A percentile compares a stretch with the other conserved stretches of the same genome.
Evolutionary conservation across 164 flowering plant genomes (phyloP).

Genomic region (Houttuynia cordata): DNA sequence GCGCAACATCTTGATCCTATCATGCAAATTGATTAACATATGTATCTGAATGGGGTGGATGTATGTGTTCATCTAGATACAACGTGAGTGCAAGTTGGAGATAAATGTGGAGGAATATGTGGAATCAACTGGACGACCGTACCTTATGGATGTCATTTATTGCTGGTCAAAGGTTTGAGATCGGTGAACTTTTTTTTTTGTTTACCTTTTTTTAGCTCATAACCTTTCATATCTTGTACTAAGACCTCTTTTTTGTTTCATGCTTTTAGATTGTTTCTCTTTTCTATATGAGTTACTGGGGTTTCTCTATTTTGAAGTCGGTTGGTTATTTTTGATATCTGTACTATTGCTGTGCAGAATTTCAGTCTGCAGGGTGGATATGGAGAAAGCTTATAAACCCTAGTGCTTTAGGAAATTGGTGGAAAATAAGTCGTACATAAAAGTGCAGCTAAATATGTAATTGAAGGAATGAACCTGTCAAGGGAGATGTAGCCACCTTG

Average conservation of each 20-base stretch:
- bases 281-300: neutral
- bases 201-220: neutral
- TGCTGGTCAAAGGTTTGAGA: constrained; percentile 87
- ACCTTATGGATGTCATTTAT: constrained; percentile 94
- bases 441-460: too few species aligned
- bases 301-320: neutral
- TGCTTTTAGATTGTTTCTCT: neutral
- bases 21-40: neutral
- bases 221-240: neutral
- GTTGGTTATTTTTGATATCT: too few species aligned
- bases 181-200: too few species aligned
- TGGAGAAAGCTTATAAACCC: too few species aligned
- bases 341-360: too few species aligned
- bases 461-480: too few species aligned
- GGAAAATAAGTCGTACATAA: too few species aligned
- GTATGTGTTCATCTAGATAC: constrained; percentile 45
- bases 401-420: too few species aligned
- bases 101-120: constrained; percentile 92
- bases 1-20: neutral
- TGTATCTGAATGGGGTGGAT: neutral
- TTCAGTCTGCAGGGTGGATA: too few species aligned
- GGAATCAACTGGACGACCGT: constrained; percentile 83
- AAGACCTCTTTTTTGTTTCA: neutral
- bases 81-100: constrained; percentile 92
- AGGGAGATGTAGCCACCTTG: too few species aligned